Percentiles rank a stretch among this genome's conserved stretches.
Conservation (phyloP, 805 yeast species). For the Metschnikowia koreensis region DNA sequence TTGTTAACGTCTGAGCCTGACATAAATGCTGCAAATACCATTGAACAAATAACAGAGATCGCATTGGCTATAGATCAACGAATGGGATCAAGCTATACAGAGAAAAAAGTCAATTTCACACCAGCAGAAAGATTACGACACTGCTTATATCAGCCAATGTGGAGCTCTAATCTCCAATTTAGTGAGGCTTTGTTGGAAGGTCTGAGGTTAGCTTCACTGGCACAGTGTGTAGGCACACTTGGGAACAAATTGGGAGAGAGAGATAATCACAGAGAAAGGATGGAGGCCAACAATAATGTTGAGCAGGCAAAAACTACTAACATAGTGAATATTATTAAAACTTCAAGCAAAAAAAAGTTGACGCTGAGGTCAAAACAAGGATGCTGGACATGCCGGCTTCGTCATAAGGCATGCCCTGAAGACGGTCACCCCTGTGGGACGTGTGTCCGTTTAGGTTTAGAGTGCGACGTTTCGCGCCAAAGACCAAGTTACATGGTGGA, state of each 20-base stretch:
- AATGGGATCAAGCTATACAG: not conserved
- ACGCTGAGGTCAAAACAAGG: conserved; percentile 15
- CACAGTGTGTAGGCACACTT: too few relatives aligned
- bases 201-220: not conserved
- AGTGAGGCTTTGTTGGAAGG: not conserved
- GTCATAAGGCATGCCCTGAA: conserved; percentile 22
- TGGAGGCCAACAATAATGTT: too few relatives aligned
- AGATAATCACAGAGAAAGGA: not conserved
- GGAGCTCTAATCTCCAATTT: not conserved
- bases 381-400: conserved; percentile 22
- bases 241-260: too few relatives aligned
- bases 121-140: not conserved
- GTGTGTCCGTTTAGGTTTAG: conserved; percentile 15
- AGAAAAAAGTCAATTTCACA: not conserved
- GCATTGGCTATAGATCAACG: not conserved
- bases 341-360: not conserved
- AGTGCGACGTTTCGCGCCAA: conserved; percentile 14
- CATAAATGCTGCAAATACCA: conserved; percentile 1
- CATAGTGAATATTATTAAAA: not conserved
- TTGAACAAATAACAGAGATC: conserved; percentile 8
- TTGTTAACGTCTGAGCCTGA: conserved; percentile 14
- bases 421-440: conserved; percentile 16
- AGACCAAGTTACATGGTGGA: conserved; percentile 19
- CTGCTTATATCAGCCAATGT: not conserved
- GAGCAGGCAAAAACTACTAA: not conserved